Conservation (phyloP, 257 asterid species). For the Verbascum thapsus region DNA sequence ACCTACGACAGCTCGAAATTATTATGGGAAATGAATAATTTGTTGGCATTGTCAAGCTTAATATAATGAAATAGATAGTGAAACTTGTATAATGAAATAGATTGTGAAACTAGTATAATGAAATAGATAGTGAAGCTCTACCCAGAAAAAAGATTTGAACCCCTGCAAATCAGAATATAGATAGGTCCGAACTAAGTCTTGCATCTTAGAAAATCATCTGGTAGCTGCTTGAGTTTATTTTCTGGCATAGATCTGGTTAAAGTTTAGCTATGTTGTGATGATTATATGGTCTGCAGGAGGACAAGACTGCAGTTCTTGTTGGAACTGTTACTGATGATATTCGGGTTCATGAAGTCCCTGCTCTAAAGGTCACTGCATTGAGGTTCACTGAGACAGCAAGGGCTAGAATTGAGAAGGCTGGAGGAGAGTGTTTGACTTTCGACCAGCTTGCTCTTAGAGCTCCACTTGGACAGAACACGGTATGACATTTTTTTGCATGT, state of each 20-base stretch:
- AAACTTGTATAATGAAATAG: too few species aligned
- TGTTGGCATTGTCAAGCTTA: neutral
- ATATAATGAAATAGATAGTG: neutral
- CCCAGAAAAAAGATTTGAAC: too few species aligned
- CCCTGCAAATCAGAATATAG: too few species aligned
- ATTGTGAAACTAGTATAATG: too few species aligned
- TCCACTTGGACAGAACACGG: conserved; percentile 97
- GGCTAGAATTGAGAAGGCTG: conserved; percentile 94
- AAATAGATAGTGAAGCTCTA: too few species aligned
- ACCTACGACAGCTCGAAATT: neutral
- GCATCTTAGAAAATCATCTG: too few species aligned
- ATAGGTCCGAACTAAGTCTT: too few species aligned
- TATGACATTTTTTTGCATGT: conserved; percentile 13
- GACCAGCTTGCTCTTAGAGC: conserved; percentile 96
- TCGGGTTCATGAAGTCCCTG: conserved; percentile 69
- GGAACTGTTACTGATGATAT: conserved; percentile 82
- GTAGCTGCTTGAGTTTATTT: too few species aligned
- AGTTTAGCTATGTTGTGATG: neutral
- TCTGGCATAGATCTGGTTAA: neutral
- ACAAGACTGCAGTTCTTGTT: conserved; percentile 78
- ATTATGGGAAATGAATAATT: too few species aligned
- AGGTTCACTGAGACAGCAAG: conserved; percentile 89
- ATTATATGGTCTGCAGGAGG: conserved; percentile 47
- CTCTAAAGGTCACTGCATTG: conserved; percentile 73
- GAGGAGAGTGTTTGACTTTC: conserved; percentile 90